Evolutionary conservation across 2,329 filamentous ascomycete species (phyloP).

Genomic region (Ophiostoma ulmi): DNA sequence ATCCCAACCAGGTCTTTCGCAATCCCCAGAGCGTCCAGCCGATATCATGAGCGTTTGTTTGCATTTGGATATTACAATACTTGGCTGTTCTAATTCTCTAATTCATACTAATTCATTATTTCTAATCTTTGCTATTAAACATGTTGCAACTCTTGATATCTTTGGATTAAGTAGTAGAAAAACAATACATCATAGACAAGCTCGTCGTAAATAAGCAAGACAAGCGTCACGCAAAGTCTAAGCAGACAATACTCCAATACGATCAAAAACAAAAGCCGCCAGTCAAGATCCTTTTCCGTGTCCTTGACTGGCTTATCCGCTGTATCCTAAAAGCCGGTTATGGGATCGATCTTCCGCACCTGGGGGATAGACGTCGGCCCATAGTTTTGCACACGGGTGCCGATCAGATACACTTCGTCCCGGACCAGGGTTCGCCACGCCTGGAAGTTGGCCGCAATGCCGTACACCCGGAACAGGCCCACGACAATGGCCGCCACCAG

Average conservation of each 20-base stretch:
- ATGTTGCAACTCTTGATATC: too few species aligned
- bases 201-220: too few species aligned
- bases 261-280: too few species aligned
- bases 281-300: background rate
- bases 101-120: too few species aligned
- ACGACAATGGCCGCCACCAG: constrained; percentile 49
- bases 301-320: background rate
- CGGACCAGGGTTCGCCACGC: constrained; percentile 76
- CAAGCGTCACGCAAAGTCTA: too few species aligned
- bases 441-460: constrained; percentile 57
- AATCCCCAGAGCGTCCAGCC: constrained; percentile 51
- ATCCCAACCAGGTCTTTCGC: constrained; percentile 51
- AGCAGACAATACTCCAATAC: too few species aligned
- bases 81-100: too few species aligned
- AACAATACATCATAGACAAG: too few species aligned
- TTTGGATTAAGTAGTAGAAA: too few species aligned
- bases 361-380: constrained; percentile 39
- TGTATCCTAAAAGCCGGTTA: background rate
- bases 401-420: constrained; percentile 94
- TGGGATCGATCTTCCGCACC: background rate
- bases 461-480: constrained; percentile 43
- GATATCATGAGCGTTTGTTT: background rate
- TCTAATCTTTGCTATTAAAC: too few species aligned
- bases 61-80: background rate
- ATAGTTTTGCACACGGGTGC: constrained; percentile 92